phyloP scores from a whole-genome alignment of 805 yeast genomes.

The Cephaloascus albidus region DNA sequence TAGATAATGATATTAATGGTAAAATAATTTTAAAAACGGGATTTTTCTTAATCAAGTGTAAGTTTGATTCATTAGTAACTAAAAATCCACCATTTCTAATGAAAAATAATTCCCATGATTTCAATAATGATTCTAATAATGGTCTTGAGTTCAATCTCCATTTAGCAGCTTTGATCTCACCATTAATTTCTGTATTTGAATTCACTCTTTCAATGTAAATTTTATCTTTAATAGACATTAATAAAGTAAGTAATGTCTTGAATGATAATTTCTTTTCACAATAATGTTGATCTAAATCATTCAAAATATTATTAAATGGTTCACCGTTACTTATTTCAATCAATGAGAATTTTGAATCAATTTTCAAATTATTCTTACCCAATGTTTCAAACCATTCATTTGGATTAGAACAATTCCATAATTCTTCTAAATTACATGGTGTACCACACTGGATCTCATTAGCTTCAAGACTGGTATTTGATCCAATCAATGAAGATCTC shows the following conservation, averaged over 20 bases:
- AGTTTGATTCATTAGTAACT: slow-evolving; percentile 40
- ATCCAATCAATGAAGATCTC: slow-evolving; percentile 34
- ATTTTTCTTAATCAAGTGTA: slow-evolving; percentile 37
- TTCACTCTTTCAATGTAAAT: slow-evolving; percentile 42
- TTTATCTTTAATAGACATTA: slow-evolving; percentile 60
- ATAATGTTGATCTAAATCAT: slow-evolving; percentile 32
- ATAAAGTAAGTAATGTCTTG: slow-evolving; percentile 42
- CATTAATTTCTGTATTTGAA: slow-evolving; percentile 22
- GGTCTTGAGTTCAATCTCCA: slow-evolving; percentile 65
- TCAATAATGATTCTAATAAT: slow-evolving; percentile 43
- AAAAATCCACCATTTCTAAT: slow-evolving; percentile 56
- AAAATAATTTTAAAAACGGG: slow-evolving; percentile 55
- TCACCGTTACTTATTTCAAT: slow-evolving; percentile 52
- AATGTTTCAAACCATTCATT: slow-evolving; percentile 41
- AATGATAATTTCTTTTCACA: slow-evolving; percentile 31
- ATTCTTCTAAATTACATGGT: slow-evolving; percentile 47
- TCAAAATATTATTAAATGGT: slow-evolving; percentile 31
- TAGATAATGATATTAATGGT: slow-evolving; percentile 59
- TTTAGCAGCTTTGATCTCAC: slow-evolving; percentile 38
- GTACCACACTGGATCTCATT: slow-evolving; percentile 53
- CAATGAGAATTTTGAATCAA: slow-evolving; percentile 46
- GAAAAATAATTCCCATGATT: slow-evolving; percentile 61
- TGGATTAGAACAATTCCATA: slow-evolving; percentile 48
- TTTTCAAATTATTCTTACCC: slow-evolving; percentile 20
- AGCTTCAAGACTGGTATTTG: slow-evolving; percentile 25